Conservation (phyloP, 2,329 filamentous ascomycete genomes). For the Orbilia quercus region DNA sequence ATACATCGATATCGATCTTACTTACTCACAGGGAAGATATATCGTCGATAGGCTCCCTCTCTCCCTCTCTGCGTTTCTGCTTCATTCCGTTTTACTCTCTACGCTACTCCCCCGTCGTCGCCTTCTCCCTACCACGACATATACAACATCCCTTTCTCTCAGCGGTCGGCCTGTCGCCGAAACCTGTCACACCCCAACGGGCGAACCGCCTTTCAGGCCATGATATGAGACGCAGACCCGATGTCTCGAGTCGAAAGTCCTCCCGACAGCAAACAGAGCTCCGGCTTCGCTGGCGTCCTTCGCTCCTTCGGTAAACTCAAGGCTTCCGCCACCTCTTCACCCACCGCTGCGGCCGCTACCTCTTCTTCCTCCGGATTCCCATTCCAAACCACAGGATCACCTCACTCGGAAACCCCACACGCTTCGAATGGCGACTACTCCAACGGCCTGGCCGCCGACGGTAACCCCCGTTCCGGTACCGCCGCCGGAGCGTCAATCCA, state of each 20-base stretch:
- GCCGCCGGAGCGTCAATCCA: conserved; percentile 50
- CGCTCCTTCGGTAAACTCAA: conserved; percentile 46
- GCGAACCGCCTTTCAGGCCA: conserved; percentile 25
- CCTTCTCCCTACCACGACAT: not conserved
- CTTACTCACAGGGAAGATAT: conserved; percentile 6
- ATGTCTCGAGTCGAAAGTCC: conserved; percentile 56
- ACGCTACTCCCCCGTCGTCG: too few species aligned
- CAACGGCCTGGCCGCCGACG: conserved; percentile 31
- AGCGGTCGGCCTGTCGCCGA: conserved; percentile 37
- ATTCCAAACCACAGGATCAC: conserved; percentile 25
- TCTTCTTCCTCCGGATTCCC: conserved; percentile 38
- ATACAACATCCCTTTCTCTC: conserved; percentile 6
- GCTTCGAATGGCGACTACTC: conserved; percentile 32
- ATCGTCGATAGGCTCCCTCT: conserved; percentile 8
- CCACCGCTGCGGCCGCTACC: conserved; percentile 45
- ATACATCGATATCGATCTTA: too few species aligned
- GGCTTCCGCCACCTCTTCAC: conserved; percentile 35
- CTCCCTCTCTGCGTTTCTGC: not conserved
- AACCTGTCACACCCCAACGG: conserved; percentile 1
- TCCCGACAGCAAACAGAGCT: conserved; percentile 43
- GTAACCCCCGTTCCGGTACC: conserved; percentile 18
- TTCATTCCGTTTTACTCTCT: too few species aligned
- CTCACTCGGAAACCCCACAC: conserved; percentile 19
- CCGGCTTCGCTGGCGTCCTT: conserved; percentile 50
- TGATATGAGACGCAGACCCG: conserved; percentile 45